These are phyloP conservation scores for Moricandia moricandioides DNA, from an alignment of 345 rosid genomes.

Conservation along the genomic window DNA sequence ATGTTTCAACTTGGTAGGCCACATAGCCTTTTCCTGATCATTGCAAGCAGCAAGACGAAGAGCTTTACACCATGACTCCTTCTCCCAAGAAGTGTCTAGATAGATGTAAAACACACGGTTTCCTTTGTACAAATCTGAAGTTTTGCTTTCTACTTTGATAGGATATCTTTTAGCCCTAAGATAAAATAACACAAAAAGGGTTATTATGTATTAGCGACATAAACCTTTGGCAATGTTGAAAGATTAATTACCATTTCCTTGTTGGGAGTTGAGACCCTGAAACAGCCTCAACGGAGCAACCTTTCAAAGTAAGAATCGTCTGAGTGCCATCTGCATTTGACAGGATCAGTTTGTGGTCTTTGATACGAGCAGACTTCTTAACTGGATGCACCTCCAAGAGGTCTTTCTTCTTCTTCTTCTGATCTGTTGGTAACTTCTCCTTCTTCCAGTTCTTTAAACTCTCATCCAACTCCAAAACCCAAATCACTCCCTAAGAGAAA, in stretches of 20 bases:
- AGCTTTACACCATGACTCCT: constrained; percentile 97
- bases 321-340: constrained; percentile 51
- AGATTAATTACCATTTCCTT: constrained; percentile 67
- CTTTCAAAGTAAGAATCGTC: constrained; percentile 46
- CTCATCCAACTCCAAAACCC: constrained; percentile 73
- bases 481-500: constrained; percentile 65
- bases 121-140: constrained; percentile 55
- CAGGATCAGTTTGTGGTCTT: constrained; percentile 52
- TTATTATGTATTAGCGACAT: too few relatives aligned
- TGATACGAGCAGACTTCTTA: constrained; percentile 55
- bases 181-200: constrained; percentile 10
- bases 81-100: constrained; percentile 94
- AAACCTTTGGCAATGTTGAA: neutral
- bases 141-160: constrained; percentile 69
- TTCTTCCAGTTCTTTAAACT: constrained; percentile 40
- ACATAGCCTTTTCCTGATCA: constrained; percentile 51
- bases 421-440: constrained; percentile 51
- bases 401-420: constrained; percentile 64
- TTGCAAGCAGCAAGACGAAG: constrained; percentile 83
- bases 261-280: constrained; percentile 66
- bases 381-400: constrained; percentile 67
- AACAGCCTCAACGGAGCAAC: constrained; percentile 72
- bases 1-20: constrained; percentile 54
- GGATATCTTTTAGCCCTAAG: constrained; percentile 91
- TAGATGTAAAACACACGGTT: constrained; percentile 59